Conservation (phyloP, 225 moss, liverwort and hornwort genomes). For the Physcomitrellopsis africana region DNA sequence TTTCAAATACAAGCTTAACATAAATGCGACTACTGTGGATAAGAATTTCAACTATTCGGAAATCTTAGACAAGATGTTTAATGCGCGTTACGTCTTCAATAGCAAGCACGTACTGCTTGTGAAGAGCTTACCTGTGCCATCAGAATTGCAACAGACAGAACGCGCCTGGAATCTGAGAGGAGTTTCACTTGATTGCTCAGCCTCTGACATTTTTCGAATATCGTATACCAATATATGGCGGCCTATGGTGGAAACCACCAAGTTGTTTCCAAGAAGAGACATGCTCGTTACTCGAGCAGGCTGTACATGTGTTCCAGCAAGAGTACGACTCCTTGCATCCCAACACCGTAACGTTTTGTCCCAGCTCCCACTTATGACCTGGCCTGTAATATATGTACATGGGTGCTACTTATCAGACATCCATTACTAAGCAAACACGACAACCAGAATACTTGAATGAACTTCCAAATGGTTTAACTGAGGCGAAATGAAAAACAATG, state of each 20-base stretch:
- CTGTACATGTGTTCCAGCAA: slow-evolving; percentile 59
- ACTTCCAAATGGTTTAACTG: neutral
- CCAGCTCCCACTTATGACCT: slow-evolving; percentile 90
- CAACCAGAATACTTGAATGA: neutral
- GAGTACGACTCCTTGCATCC: slow-evolving; percentile 78
- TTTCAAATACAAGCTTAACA: neutral
- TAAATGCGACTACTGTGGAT: slow-evolving; percentile 1
- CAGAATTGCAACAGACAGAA: slow-evolving; percentile 87
- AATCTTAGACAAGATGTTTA: neutral
- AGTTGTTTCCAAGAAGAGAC: slow-evolving; percentile 79
- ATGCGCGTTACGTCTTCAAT: neutral
- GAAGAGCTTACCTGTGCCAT: slow-evolving; percentile 74
- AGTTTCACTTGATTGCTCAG: slow-evolving; percentile 71
- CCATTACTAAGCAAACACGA: neutral
- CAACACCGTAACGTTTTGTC: slow-evolving; percentile 92
- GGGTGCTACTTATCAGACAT: neutral
- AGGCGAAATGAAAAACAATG: neutral
- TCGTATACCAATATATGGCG: slow-evolving; percentile 77
- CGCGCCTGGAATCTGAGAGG: slow-evolving; percentile 77
- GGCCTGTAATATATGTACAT: slow-evolving; percentile 52
- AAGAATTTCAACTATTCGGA: neutral
- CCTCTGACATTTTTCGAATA: slow-evolving; percentile 80
- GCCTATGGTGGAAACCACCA: slow-evolving; percentile 81
- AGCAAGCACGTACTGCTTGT: neutral
- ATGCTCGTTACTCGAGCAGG: slow-evolving; percentile 78